A percentile compares a stretch with the other conserved stretches of the same genome.
phyloP scores from a whole-genome alignment of 2,329 filamentous ascomycete genomes.

The Colletotrichum graminicola region DNA sequence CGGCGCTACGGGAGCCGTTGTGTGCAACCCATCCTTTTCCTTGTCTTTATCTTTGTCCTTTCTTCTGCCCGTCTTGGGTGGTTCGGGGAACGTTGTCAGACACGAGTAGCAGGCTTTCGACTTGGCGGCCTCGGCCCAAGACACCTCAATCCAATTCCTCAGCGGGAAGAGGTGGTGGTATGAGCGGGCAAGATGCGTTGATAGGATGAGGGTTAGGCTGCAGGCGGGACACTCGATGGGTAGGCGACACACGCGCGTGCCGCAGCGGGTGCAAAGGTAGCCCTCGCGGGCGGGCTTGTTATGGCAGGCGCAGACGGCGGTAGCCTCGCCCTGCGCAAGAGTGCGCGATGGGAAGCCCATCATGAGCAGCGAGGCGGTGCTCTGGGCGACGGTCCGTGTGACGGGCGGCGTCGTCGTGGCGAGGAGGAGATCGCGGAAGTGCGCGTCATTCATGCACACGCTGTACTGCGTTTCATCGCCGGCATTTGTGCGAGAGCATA shows the following conservation, averaged over 20 bases:
- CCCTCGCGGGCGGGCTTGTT: slow-evolving; percentile 84
- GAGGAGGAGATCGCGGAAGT: slow-evolving; percentile 91
- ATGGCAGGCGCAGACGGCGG: slow-evolving; percentile 91
- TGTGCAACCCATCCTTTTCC: slow-evolving; percentile 31
- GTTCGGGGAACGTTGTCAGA: slow-evolving; percentile 75
- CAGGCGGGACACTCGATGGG: slow-evolving; percentile 94
- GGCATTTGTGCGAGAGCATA: slow-evolving; percentile 88
- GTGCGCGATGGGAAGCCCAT: slow-evolving; percentile 97
- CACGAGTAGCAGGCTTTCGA: slow-evolving; percentile 83
- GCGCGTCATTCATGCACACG: slow-evolving; percentile 80
- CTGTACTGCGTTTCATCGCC: slow-evolving; percentile 82
- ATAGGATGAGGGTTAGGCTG: slow-evolving; percentile 91
- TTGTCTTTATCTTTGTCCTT: slow-evolving; percentile 45
- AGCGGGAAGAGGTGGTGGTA: slow-evolving; percentile 95
- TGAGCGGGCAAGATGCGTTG: slow-evolving; percentile 91
- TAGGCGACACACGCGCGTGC: slow-evolving; percentile 87
- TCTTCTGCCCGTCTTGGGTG: slow-evolving; percentile 47
- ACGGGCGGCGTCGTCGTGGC: slow-evolving; percentile 90
- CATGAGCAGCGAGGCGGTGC: slow-evolving; percentile 80
- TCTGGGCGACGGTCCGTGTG: slow-evolving; percentile 73
- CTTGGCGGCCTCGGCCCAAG: slow-evolving; percentile 77
- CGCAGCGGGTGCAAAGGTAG: slow-evolving; percentile 91
- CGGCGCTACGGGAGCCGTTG: slow-evolving; percentile 43
- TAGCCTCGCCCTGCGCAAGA: slow-evolving; percentile 73
- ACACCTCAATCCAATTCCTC: slow-evolving; percentile 89